Conservation (phyloP, 352 stramenopile species). For the Globisporangium radiosum region DNA sequence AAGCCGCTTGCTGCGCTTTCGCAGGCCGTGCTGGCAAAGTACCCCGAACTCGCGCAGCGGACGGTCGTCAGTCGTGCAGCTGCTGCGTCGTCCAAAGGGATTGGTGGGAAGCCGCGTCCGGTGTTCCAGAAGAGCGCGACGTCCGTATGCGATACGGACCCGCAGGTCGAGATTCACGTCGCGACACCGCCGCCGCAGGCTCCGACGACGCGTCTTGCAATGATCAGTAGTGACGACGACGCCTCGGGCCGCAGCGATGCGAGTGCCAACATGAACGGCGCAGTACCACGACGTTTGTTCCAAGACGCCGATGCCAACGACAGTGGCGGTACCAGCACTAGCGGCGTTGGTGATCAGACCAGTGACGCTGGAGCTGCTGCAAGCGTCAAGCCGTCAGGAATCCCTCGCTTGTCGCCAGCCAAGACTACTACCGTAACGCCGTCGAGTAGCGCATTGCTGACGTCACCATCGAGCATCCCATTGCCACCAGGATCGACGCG, state of each 20-base stretch:
- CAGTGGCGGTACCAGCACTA: background rate
- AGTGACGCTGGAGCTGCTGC: too few species aligned
- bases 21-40: slow-evolving; percentile 31
- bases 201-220: slow-evolving; percentile 11
- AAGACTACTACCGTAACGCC: background rate
- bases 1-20: slow-evolving; percentile 38
- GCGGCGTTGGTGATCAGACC: too few species aligned
- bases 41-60: slow-evolving; percentile 23
- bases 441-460: background rate
- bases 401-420: background rate
- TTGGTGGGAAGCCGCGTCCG: slow-evolving; percentile 14
- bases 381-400: too few species aligned
- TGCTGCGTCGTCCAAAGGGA: slow-evolving; percentile 4
- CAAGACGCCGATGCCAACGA: slow-evolving; percentile 3
- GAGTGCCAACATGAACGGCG: background rate
- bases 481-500: slow-evolving; percentile 6
- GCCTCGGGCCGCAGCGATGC: background rate
- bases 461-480: background rate
- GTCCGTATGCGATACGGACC: slow-evolving; percentile 3
- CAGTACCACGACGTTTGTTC: slow-evolving; percentile 9
- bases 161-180: slow-evolving; percentile 29
- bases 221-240: background rate
- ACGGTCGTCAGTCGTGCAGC: background rate
- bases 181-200: slow-evolving; percentile 8
- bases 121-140: slow-evolving; percentile 20